Conservation (phyloP, 1,139 yeast genomes). For the Suhomyces yuchorum region DNA sequence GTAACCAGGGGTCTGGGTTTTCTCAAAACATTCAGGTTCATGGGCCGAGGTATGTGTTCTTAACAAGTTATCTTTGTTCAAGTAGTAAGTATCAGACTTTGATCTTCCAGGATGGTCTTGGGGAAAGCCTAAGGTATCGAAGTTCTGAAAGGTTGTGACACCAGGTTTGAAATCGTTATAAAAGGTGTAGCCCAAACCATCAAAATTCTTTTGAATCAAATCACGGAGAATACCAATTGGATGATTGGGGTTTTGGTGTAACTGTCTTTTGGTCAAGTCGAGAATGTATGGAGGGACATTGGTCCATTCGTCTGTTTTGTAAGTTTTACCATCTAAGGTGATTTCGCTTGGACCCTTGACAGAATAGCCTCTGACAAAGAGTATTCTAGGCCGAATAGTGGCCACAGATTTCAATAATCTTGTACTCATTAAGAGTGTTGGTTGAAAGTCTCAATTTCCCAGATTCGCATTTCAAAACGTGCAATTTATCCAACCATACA, state of each 20-base stretch:
- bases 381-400: background rate
- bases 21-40: slow-evolving; percentile 78
- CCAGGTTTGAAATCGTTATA: slow-evolving; percentile 83
- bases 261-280: slow-evolving; percentile 66
- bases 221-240: slow-evolving; percentile 86
- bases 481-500: background rate
- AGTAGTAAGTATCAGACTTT: slow-evolving; percentile 87
- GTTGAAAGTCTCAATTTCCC: background rate
- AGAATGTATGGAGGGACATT: slow-evolving; percentile 79
- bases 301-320: slow-evolving; percentile 75
- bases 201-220: slow-evolving; percentile 68
- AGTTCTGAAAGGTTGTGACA: slow-evolving; percentile 80
- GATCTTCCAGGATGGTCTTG: slow-evolving; percentile 92
- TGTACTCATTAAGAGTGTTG: slow-evolving; percentile 1
- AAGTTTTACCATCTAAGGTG: slow-evolving; percentile 52
- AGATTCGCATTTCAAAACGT: background rate
- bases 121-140: slow-evolving; percentile 91
- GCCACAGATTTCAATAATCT: slow-evolving; percentile 1
- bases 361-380: slow-evolving; percentile 3
- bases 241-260: slow-evolving; percentile 74
- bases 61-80: slow-evolving; percentile 68
- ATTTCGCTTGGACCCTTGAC: slow-evolving; percentile 32
- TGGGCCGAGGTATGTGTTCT: slow-evolving; percentile 98
- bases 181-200: slow-evolving; percentile 71
- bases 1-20: slow-evolving; percentile 77